Percentiles rank a stretch among this genome's conserved stretches.
These are phyloP conservation scores for Chalciporus chontae DNA, from an alignment of 768 basidiomycete genomes.

Conservation along the genomic window DNA sequence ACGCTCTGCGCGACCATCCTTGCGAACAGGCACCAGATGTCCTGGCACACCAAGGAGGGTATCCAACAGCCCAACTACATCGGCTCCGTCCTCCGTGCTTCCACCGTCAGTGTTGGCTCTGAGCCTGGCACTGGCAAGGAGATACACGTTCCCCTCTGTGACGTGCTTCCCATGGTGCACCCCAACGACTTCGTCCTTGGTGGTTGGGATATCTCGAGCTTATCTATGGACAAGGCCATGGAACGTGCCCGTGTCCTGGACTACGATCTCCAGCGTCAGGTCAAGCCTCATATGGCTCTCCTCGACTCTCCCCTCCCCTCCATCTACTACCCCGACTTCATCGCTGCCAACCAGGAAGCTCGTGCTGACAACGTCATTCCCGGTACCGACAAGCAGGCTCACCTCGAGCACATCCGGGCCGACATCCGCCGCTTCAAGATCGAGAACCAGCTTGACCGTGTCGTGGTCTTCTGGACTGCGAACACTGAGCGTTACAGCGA, in stretches of 20 bases:
- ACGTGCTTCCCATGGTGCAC: constrained; percentile 95
- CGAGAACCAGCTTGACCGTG: constrained; percentile 76
- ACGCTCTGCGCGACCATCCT: constrained; percentile 93
- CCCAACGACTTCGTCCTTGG: constrained; percentile 97
- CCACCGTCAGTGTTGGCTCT: constrained; percentile 87
- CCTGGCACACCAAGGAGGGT: constrained; percentile 92
- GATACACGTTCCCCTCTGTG: constrained; percentile 86
- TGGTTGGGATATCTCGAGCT: constrained; percentile 95
- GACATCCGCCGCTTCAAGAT: constrained; percentile 94
- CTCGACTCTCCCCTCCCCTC: constrained; percentile 86
- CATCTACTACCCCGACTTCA: constrained; percentile 97
- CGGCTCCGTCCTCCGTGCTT: constrained; percentile 93
- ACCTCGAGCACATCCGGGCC: constrained; percentile 88
- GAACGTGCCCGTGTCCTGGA: constrained; percentile 89
- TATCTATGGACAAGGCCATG: constrained; percentile 90
- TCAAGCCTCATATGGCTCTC: constrained; percentile 78
- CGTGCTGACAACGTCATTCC: constrained; percentile 93
- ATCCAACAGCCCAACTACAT: constrained; percentile 96
- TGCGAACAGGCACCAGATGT: constrained; percentile 92
- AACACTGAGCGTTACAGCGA: constrained; percentile 98
- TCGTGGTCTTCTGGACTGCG: constrained; percentile 97
- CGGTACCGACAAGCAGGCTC: constrained; percentile 82
- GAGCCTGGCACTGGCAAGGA: constrained; percentile 83
- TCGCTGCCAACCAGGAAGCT: constrained; percentile 95
- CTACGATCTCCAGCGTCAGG: constrained; percentile 95